Base-by-base conservation (phyloP, 257 asterid species). In the Verbascum thapsus region DNA sequence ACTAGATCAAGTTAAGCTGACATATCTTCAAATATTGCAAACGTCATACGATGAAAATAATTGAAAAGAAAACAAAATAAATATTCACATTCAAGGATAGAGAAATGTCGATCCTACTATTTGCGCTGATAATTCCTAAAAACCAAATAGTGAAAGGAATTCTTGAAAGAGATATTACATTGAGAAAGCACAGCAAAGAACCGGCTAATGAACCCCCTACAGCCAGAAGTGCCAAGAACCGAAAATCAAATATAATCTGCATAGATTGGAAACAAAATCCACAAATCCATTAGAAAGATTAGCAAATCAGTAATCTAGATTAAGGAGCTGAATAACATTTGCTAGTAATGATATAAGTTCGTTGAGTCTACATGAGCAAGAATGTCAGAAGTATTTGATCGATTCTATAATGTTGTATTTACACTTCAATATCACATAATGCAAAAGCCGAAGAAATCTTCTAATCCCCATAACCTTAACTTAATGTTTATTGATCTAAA, bases 141-240 rank as follows among this genome's bases (percentile, higher is more conserved):
- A n/a, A 19, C 49, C 35, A 58, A 45, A 57, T 17, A 17, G 53
- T 2, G 8, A 51, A 10, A 1, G 35, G 70, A 66, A 61, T 18
- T 16, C 16, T 30, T 8, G 64, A 53, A 56, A 23, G 72, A 67
- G 80, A 50, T 58, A 53, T 84, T 83, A 90, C 97, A 77, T 90
- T 87, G 42, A 87, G 90, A 76, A 90, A 90, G 85, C 97, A 90
- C 63, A 90, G 85, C 74, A 90, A 16, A 57, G 97, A 90, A 69
- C 97, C 97, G 3, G 97, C 96, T 67, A 90, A 70, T 5, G 97
- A 87, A 53, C 97, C 97, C 17, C 82, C 95, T 57, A 87, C 72
- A 11, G 96, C 97, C 54, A 87, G 73, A 72, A 90, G 97, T 10
- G 97, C 95, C 81, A 90, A 70, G 73, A 90, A 90, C 3, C 97